Percentiles rank a stretch among this genome's conserved stretches.
Conservation (phyloP, 1,284 basidiomycete genomes). For the Filobasidium uniguttulatum region DNA sequence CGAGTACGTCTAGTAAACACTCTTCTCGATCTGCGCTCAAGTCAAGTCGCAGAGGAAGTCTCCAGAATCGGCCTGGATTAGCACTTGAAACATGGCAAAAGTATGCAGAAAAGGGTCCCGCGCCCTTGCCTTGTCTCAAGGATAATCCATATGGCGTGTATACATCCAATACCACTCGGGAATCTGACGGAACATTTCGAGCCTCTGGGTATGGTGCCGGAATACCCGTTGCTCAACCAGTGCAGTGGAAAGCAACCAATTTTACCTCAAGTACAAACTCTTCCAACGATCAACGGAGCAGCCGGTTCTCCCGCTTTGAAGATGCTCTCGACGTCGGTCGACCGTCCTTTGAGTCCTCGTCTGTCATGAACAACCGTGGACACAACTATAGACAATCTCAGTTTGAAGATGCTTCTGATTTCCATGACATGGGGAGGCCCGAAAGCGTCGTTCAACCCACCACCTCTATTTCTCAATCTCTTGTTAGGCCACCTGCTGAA, state of each 20-base stretch:
- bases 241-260: too few relatives aligned
- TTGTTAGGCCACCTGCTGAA: too few relatives aligned
- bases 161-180: not conserved
- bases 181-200: not conserved
- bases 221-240: not conserved
- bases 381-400: not conserved
- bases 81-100: not conserved
- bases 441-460: too few relatives aligned
- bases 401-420: conserved; percentile 1
- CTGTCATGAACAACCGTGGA: not conserved
- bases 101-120: not conserved
- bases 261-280: too few relatives aligned
- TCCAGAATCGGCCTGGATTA: not conserved
- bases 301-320: not conserved
- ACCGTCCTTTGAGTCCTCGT: not conserved
- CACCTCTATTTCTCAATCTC: too few relatives aligned
- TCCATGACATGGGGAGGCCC: not conserved
- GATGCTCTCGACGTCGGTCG: not conserved
- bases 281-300: not conserved
- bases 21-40: conserved; percentile 1
- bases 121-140: not conserved
- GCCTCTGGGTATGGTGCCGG: not conserved
- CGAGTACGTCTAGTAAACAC: not conserved
- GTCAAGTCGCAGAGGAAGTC: conserved; percentile 1
- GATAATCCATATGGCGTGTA: conserved; percentile 1